Conservation (phyloP, 1,284 basidiomycete genomes). For the Ceratorhiza oryzae-sativae region DNA sequence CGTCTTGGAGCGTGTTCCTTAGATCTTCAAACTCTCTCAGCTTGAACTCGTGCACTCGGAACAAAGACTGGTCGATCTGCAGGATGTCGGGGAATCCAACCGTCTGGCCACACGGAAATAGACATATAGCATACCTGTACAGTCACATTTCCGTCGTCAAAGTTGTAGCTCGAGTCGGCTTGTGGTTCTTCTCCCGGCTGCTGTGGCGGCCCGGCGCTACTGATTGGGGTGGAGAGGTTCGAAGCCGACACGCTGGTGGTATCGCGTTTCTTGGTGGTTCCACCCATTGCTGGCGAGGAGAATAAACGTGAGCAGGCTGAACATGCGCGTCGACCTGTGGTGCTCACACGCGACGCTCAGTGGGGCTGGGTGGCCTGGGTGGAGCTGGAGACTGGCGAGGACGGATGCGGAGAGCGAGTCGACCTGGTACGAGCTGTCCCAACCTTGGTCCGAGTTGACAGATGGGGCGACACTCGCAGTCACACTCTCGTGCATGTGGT, state of each 20-base stretch:
- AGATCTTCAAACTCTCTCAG: neutral
- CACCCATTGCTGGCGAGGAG: neutral
- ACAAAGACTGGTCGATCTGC: neutral
- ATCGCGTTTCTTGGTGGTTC: neutral
- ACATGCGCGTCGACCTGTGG: neutral
- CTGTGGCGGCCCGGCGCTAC: neutral
- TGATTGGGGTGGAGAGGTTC: neutral
- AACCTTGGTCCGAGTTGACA: neutral
- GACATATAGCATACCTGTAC: neutral
- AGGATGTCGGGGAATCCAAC: neutral
- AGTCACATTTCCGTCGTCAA: slow-evolving; percentile 11
- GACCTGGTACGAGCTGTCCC: neutral
- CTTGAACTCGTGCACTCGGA: slow-evolving; percentile 20
- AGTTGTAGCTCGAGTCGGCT: slow-evolving; percentile 7
- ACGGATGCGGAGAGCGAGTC: neutral
- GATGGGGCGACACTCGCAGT: neutral
- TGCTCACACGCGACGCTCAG: neutral
- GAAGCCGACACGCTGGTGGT: neutral
- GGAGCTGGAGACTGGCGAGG: neutral
- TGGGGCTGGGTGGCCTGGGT: neutral
- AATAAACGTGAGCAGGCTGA: neutral
- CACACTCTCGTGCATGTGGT: slow-evolving; percentile 8
- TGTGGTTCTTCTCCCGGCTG: neutral
- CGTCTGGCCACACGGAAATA: too few relatives aligned
- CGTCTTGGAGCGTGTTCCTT: neutral